These are phyloP conservation scores for Fusarium tanahbumbuense DNA, from an alignment of 2,329 filamentous ascomycete genomes.

Conservation along the genomic window DNA sequence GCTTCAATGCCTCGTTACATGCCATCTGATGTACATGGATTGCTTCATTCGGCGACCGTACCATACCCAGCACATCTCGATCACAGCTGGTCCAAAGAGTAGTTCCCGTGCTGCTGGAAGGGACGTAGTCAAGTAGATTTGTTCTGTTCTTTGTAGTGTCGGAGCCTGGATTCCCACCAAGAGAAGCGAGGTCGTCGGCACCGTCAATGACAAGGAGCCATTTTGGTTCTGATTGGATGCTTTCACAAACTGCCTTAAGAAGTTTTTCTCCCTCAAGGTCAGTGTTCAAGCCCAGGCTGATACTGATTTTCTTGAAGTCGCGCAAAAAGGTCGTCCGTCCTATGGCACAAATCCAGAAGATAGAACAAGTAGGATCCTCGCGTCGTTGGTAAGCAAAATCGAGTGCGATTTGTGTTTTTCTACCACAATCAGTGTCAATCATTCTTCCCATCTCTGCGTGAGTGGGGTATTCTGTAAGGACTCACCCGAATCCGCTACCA, in stretches of 20 bases:
- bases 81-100: background rate
- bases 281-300: background rate
- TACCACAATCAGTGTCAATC: background rate
- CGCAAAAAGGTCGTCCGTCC: background rate
- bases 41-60: background rate
- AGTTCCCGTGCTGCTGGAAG: background rate
- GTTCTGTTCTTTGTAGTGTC: background rate
- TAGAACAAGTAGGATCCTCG: background rate
- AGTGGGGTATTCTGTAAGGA: background rate
- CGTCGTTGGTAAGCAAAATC: background rate
- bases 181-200: background rate
- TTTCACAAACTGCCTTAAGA: background rate
- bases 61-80: background rate
- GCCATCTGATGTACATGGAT: background rate
- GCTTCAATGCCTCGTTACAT: background rate
- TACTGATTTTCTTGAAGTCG: background rate
- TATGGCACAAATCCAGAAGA: background rate
- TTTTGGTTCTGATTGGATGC: background rate
- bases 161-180: background rate
- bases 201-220: background rate
- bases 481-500: background rate
- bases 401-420: background rate
- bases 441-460: background rate
- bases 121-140: background rate
- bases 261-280: background rate